Conservation (phyloP, 805 yeast species). For the Metschnikowia lunata region DNA sequence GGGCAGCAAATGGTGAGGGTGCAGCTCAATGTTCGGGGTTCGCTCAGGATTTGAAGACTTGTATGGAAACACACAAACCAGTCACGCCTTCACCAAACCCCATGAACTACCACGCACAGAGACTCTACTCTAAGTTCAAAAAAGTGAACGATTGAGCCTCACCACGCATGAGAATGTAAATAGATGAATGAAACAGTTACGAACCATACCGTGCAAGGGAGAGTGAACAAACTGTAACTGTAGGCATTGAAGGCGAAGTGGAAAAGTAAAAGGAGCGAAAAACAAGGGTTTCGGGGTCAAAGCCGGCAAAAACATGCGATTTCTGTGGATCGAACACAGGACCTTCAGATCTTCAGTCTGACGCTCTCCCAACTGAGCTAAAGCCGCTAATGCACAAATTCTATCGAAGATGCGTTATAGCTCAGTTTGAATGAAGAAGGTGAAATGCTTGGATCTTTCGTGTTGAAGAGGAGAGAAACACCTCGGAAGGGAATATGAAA, state of each 20-base stretch:
- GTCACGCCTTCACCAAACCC: conserved; percentile 41
- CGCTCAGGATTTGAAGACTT: conserved; percentile 66
- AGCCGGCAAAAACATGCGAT: conserved; percentile 17
- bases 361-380: conserved; percentile 35
- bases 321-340: conserved; percentile 30
- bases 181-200: conserved; percentile 7
- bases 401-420: too few species aligned
- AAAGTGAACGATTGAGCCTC: conserved; percentile 31
- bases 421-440: too few species aligned
- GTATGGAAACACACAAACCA: conserved; percentile 54
- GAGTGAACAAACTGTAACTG: background rate
- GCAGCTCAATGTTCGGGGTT: conserved; percentile 58
- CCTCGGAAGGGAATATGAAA: too few species aligned
- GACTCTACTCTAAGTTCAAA: conserved; percentile 54
- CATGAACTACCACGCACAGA: conserved; percentile 52
- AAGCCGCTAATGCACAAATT: conserved; percentile 21
- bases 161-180: conserved; percentile 5
- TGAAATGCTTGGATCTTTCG: too few species aligned
- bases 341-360: conserved; percentile 22
- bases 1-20: conserved; percentile 95
- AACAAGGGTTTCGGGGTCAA: background rate
- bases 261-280: background rate
- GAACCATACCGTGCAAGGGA: background rate
- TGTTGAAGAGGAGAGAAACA: too few species aligned
- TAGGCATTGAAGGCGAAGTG: too few species aligned